These are phyloP conservation scores for Fusarium sulawesiense DNA, from an alignment of 2,329 filamentous ascomycete species.

Conservation along the genomic window DNA sequence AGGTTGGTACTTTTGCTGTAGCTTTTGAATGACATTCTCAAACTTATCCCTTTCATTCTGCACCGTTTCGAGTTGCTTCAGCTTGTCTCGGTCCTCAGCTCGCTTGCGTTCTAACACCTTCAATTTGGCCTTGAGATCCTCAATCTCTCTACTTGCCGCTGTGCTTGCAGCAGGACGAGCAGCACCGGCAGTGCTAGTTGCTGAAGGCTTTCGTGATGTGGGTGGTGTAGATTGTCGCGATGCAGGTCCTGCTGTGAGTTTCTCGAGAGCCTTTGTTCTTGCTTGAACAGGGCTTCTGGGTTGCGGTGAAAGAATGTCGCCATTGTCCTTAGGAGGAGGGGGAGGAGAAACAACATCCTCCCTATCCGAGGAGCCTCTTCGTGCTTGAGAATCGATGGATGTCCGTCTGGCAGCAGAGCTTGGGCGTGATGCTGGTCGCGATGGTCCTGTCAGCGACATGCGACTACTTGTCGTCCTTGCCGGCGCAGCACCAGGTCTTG, in stretches of 20 bases:
- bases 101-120: slow-evolving; percentile 89
- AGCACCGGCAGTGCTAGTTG: slow-evolving; percentile 43
- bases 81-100: slow-evolving; percentile 83
- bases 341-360: slow-evolving; percentile 55
- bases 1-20: slow-evolving; percentile 88
- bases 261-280: slow-evolving; percentile 65
- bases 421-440: slow-evolving; percentile 53
- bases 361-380: slow-evolving; percentile 54
- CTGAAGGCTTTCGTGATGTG: slow-evolving; percentile 44
- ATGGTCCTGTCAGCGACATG: slow-evolving; percentile 53
- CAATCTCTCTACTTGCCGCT: slow-evolving; percentile 74
- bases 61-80: slow-evolving; percentile 81
- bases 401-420: slow-evolving; percentile 55
- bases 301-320: slow-evolving; percentile 62
- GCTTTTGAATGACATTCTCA: slow-evolving; percentile 86
- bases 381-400: slow-evolving; percentile 61
- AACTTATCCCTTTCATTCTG: slow-evolving; percentile 82
- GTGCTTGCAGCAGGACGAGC: slow-evolving; percentile 57
- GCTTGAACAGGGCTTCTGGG: slow-evolving; percentile 62
- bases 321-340: slow-evolving; percentile 61
- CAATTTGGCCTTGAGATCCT: slow-evolving; percentile 89
- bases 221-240: slow-evolving; percentile 49
- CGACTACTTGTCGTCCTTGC: slow-evolving; percentile 56
- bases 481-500: slow-evolving; percentile 49
- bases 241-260: slow-evolving; percentile 57